Evolutionary conservation across 176 grass and related monocot species (phyloP), one percentile per base, ranked within the genome.

Genomic region (Lolium multiflorum): DNA sequence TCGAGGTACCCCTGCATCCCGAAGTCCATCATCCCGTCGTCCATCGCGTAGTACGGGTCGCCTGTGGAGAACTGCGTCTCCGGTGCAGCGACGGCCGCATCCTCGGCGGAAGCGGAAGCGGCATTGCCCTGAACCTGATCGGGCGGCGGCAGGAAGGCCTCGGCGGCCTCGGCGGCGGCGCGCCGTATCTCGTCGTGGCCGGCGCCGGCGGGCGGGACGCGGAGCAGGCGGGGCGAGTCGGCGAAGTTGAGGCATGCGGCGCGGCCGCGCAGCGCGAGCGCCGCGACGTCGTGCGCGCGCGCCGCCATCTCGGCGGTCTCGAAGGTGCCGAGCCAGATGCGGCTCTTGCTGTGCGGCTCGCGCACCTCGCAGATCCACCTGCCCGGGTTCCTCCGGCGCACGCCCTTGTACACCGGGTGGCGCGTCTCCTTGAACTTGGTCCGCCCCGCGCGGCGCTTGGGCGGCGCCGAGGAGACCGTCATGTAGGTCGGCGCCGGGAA

Each of bases 331-430:
- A 98, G 84, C 96, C 96, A 98, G 54, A 98, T 98, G 48, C 96
- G 54, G 20, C 89, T 89, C 89, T 98, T 95, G 67, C 94, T 89
- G 85, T 90, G 92, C 4, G 95, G 95, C 84, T 98, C 93, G 6
- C 93, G 89, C 85, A 98, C 95, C 90, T 98, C 95, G 88, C 96
- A 98, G n/a, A 98, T 93, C 96, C 96, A 98, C 80, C 92, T 12
- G 8, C 94, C 90, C n/a, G 90, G 82, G 81, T 95, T 95, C 55
- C 96, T 84, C 13, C 60, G 81, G 16, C 96, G 91, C 43, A 98
- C 96, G 55, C 96, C 96, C 90, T 94, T 95, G 96, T 86, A 98
- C 20, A 95, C 85, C 8, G 96, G 93, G 86, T 98, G 96, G 39
- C 96, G 91, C 46, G 93, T 98, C 90, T 98, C 96, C 37, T 91